Conservation (phyloP, 257 asterid genomes). For the Rehmannia glutinosa region DNA sequence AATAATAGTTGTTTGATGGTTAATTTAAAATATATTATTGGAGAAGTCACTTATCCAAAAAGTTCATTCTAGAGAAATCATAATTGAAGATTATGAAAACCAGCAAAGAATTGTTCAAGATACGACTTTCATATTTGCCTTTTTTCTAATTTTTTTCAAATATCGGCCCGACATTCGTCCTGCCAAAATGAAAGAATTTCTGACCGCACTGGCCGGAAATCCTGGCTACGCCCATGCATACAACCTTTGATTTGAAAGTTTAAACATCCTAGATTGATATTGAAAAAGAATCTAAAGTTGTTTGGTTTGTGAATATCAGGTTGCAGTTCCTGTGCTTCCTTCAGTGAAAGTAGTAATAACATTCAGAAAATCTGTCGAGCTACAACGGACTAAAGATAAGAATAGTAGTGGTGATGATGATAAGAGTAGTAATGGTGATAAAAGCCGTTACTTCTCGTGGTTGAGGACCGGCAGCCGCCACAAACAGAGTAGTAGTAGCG, state of each 20-base stretch:
- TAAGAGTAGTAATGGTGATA: conserved; percentile 20
- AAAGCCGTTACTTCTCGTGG: conserved; percentile 24
- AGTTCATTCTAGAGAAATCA: too few relatives aligned
- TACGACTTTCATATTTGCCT: too few relatives aligned
- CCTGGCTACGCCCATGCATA: too few relatives aligned
- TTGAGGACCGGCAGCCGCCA: conserved; percentile 26
- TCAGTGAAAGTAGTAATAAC: conserved; percentile 87
- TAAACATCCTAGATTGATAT: not conserved
- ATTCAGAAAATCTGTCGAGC: conserved; percentile 75
- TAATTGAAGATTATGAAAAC: too few relatives aligned
- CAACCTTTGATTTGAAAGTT: not conserved
- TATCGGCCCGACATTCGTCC: too few relatives aligned
- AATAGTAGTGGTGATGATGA: conserved; percentile 11
- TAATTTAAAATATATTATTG: too few relatives aligned
- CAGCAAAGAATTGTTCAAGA: too few relatives aligned
- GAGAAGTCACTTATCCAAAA: too few relatives aligned
- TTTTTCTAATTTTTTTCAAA: too few relatives aligned
- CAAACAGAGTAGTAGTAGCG: conserved; percentile 9
- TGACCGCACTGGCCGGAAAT: too few relatives aligned
- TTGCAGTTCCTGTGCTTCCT: conserved; percentile 89
- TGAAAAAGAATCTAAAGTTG: not conserved
- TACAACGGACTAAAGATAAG: conserved; percentile 44
- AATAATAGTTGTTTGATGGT: too few relatives aligned
- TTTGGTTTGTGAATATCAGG: conserved; percentile 36
- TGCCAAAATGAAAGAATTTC: too few relatives aligned